Conservation (phyloP, 768 basidiomycete genomes). For the Russula earlei region DNA sequence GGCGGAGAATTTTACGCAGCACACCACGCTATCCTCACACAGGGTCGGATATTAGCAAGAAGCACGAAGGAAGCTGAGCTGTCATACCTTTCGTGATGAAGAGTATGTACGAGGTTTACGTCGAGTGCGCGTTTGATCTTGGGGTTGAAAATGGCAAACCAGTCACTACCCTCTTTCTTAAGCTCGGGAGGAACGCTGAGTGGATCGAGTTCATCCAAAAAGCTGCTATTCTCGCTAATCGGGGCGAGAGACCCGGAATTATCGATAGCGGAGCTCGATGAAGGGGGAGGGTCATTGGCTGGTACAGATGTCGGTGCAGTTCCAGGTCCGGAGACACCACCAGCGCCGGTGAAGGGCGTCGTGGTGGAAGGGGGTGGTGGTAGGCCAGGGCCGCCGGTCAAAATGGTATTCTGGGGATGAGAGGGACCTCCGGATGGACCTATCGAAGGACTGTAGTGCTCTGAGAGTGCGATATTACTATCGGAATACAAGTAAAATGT, state of each 20-base stretch:
- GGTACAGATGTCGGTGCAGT: conserved; percentile 10
- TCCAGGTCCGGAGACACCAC: conserved; percentile 15
- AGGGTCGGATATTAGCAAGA: not conserved
- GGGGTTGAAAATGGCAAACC: conserved; percentile 85
- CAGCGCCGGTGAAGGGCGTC: conserved; percentile 15
- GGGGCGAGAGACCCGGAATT: conserved; percentile 14
- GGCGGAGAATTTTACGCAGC: conserved; percentile 90
- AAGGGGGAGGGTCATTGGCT: not conserved
- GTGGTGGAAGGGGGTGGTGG: conserved; percentile 20
- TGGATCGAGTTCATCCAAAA: conserved; percentile 42
- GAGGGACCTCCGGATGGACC: conserved; percentile 13
- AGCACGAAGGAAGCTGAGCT: not conserved
- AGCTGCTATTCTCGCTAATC: conserved; percentile 22
- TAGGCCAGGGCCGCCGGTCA: conserved; percentile 19
- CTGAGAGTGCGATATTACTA: conserved; percentile 9
- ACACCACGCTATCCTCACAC: conserved; percentile 48
- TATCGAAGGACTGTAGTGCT: conserved; percentile 19
- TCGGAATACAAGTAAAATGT: not conserved
- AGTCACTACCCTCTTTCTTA: conserved; percentile 72
- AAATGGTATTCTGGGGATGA: conserved; percentile 11
- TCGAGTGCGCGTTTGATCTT: conserved; percentile 71
- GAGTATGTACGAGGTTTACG: conserved; percentile 70
- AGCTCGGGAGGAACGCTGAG: conserved; percentile 41
- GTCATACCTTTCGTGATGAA: conserved; percentile 81
- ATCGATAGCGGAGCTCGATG: not conserved